phyloP scores from a whole-genome alignment of 345 rosid genomes.

The Eucalyptus pauciflora region DNA sequence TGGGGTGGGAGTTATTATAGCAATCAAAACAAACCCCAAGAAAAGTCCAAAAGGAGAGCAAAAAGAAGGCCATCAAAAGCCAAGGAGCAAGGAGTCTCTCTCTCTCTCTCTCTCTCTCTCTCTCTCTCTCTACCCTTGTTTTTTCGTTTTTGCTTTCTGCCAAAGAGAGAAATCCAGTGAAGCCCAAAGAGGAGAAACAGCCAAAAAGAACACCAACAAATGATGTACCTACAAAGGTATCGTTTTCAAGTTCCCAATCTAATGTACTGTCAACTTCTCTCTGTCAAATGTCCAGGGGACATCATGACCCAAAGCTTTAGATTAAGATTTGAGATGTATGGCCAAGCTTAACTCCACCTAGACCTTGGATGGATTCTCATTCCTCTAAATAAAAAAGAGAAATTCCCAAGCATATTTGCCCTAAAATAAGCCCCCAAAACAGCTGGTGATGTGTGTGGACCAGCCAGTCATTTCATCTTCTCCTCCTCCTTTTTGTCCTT shows the following conservation, averaged over 20 bases:
- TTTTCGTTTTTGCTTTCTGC: not conserved
- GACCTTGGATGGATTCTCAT: not conserved
- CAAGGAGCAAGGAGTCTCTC: not conserved
- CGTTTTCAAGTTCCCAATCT: not conserved
- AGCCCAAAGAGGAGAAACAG: conserved; percentile 2
- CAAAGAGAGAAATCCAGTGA: not conserved
- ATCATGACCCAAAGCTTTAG: not conserved
- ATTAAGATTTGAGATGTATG: not conserved
- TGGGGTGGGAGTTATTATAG: not conserved
- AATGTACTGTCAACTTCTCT: not conserved
- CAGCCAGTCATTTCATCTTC: not conserved
- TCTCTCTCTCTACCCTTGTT: not conserved
- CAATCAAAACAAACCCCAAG: not conserved
- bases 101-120: not conserved
- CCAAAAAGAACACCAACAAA: conserved; percentile 20
- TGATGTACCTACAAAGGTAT: not conserved
- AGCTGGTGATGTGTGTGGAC: not conserved
- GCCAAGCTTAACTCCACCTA: not conserved
- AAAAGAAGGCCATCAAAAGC: not conserved
- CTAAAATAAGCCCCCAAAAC: not conserved
- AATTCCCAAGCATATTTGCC: not conserved
- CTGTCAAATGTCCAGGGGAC: conserved; percentile 7
- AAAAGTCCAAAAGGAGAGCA: not conserved
- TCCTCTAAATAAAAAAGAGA: not conserved
- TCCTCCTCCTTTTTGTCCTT: not conserved